Conservation (phyloP, 495 filamentous ascomycete genomes). For the Penicillium canariense region DNA sequence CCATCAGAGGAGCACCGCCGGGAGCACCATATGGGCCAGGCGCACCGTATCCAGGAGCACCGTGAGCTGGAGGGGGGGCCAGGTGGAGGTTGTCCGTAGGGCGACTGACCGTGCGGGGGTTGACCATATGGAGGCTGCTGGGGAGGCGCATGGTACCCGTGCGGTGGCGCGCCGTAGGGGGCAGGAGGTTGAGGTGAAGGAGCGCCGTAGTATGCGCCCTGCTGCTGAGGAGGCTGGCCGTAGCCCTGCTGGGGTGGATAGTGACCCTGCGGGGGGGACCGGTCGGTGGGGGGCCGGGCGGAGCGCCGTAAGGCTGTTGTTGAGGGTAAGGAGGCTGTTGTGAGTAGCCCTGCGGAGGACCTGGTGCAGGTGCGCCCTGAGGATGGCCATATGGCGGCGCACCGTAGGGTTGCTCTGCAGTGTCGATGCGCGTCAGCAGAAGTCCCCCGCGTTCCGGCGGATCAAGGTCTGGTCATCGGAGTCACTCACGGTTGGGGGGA, state of each 20-base stretch:
- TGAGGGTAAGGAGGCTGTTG: conserved; percentile 26
- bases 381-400: conserved; percentile 35
- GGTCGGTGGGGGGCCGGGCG: not conserved
- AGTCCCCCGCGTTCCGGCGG: not conserved
- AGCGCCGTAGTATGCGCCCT: conserved; percentile 21
- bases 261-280: conserved; percentile 32
- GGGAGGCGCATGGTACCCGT: not conserved
- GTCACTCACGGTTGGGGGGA: conserved; percentile 30
- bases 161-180: conserved; percentile 23
- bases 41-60: conserved; percentile 7
- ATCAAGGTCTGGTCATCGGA: not conserved
- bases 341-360: conserved; percentile 34
- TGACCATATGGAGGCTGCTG: conserved; percentile 20
- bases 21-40: conserved; percentile 8
- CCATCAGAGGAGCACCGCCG: conserved; percentile 11
- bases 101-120: conserved; percentile 19
- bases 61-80: conserved; percentile 20
- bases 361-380: conserved; percentile 22
- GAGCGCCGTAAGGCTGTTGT: conserved; percentile 27
- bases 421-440: not conserved
- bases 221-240: conserved; percentile 10
- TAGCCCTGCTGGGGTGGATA: conserved; percentile 26
- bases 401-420: conserved; percentile 29
- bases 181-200: conserved; percentile 15
- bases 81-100: conserved; percentile 25